A percentile compares a stretch with the other conserved stretches of the same genome.
Evolutionary conservation across 306 rosid species (phyloP).

Genomic region (Begonia fuchsioides): DNA sequence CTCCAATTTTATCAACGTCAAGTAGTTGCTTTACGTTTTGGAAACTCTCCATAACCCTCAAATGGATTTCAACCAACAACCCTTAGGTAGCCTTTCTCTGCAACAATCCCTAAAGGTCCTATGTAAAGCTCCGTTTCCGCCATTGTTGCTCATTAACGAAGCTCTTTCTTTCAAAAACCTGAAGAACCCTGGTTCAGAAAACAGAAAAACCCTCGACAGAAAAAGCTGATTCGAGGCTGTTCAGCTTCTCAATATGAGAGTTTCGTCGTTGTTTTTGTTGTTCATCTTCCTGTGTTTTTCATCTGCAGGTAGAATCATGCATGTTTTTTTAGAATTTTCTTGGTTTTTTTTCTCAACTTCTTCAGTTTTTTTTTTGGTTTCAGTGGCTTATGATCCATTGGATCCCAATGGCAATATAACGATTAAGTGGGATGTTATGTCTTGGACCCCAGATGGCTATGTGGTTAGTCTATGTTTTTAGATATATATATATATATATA

Average conservation of each 20-base stretch:
- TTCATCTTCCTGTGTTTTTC: conserved; percentile 30
- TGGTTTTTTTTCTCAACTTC: background rate
- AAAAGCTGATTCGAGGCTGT: background rate
- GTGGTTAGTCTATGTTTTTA: too few relatives aligned
- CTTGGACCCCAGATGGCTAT: conserved; percentile 93
- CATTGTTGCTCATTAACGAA: conserved; percentile 9
- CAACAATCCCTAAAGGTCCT: conserved; percentile 5
- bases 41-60: conserved; percentile 27
- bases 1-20: conserved; percentile 16
- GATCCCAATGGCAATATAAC: conserved; percentile 91
- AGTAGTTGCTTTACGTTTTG: conserved; percentile 67
- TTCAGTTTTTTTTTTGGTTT: conserved; percentile 8
- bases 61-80: conserved; percentile 23
- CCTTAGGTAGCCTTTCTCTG: conserved; percentile 37
- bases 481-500: too few relatives aligned
- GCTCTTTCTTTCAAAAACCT: background rate
- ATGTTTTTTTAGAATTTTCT: background rate
- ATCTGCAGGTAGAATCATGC: conserved; percentile 32
- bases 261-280: conserved; percentile 27
- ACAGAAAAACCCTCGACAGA: background rate
- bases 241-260: conserved; percentile 29
- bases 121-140: background rate
- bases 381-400: conserved; percentile 81
- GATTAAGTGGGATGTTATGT: conserved; percentile 80
- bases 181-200: background rate